Conservation (phyloP, 2,329 filamentous ascomycete genomes). For the Apiospora koreana region DNA sequence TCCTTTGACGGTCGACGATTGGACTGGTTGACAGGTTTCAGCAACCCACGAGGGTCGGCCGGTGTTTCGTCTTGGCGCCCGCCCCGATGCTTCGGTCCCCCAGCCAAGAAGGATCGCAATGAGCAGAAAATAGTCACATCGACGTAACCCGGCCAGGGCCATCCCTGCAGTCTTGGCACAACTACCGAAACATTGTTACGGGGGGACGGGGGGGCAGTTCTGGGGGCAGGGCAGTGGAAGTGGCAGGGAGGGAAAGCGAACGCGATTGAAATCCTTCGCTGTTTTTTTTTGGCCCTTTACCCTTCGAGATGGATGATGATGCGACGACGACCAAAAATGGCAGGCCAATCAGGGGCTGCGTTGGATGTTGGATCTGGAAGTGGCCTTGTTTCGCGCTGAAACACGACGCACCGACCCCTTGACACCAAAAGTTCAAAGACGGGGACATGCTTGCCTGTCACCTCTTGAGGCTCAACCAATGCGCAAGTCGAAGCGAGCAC, state of each 20-base stretch:
- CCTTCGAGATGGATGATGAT: too few species aligned
- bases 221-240: too few species aligned
- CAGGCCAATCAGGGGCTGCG: background rate
- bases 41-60: background rate
- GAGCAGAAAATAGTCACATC: background rate
- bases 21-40: background rate
- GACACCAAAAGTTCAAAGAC: background rate
- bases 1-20: background rate
- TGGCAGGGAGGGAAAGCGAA: background rate
- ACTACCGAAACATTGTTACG: background rate
- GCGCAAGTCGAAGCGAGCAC: background rate
- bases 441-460: background rate
- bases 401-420: background rate
- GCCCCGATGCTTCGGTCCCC: background rate
- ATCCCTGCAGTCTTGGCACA: background rate
- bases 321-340: background rate
- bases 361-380: background rate
- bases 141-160: background rate
- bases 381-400: conserved; percentile 2
- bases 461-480: background rate
- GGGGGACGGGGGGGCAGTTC: too few species aligned
- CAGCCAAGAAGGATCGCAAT: background rate
- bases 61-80: conserved; percentile 6
- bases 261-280: background rate
- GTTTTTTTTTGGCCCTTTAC: background rate